Evolutionary conservation across 305 asterid species (phyloP).

Genomic region (Salvia sclarea): DNA sequence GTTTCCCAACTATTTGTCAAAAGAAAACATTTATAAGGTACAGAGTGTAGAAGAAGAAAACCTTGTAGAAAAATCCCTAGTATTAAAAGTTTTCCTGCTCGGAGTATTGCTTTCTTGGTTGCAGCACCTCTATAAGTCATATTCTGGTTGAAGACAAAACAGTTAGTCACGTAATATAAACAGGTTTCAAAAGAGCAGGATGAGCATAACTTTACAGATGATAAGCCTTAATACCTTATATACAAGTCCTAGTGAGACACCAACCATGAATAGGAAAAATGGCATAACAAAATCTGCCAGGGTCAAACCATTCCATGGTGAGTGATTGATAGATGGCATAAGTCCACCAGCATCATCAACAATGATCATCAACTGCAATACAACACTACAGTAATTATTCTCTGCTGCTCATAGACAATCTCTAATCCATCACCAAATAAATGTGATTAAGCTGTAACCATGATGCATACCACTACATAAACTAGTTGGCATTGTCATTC

Average conservation of each 20-base stretch:
- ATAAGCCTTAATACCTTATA: constrained; percentile 49
- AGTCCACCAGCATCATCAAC: constrained; percentile 74
- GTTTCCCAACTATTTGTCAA: constrained; percentile 4
- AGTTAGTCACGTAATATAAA: constrained; percentile 18
- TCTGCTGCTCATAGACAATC: neutral
- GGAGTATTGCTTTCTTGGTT: constrained; percentile 49
- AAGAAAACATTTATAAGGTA: neutral
- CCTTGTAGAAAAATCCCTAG: constrained; percentile 81
- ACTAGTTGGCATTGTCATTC: neutral
- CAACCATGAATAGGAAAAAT: constrained; percentile 76
- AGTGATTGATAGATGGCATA: constrained; percentile 68
- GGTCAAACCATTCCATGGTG: constrained; percentile 79
- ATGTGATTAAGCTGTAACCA: neutral
- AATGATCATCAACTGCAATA: constrained; percentile 64
- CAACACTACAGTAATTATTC: neutral
- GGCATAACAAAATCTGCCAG: constrained; percentile 82
- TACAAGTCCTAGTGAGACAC: constrained; percentile 68
- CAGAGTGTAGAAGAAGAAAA: constrained; percentile 26
- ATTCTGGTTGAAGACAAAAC: constrained; percentile 40
- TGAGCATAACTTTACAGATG: neutral
- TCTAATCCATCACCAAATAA: neutral
- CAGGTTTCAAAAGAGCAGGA: neutral
- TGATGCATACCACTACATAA: neutral
- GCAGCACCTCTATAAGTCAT: constrained; percentile 53
- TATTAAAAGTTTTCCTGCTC: constrained; percentile 56